Percentiles rank a stretch among this genome's conserved stretches.
phyloP scores from a whole-genome alignment of 2,329 filamentous ascomycete species.

The Geosmithia putterillii region DNA sequence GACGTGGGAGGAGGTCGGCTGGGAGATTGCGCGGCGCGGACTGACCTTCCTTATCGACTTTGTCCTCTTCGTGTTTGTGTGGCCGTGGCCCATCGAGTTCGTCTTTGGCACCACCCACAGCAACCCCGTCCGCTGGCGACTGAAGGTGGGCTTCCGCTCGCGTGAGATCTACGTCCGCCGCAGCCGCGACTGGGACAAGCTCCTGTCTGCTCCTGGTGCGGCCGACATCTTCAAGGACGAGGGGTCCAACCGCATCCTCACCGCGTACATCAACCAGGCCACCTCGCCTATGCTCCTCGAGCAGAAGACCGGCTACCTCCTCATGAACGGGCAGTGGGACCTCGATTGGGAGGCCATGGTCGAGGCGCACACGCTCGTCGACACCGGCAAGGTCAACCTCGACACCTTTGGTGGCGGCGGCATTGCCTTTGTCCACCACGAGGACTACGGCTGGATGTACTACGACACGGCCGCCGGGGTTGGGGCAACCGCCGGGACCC shows the following conservation, averaged over 20 bases:
- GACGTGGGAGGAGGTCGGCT: conserved; percentile 42
- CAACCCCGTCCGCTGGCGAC: conserved; percentile 63
- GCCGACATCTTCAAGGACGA: conserved; percentile 39
- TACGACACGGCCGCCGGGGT: conserved; percentile 49
- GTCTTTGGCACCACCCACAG: conserved; percentile 43
- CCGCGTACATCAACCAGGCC: conserved; percentile 52
- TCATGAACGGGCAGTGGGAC: conserved; percentile 79
- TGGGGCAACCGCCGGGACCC: conserved; percentile 10
- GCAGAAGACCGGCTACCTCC: conserved; percentile 76
- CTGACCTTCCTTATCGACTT: conserved; percentile 65
- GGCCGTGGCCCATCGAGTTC: conserved; percentile 65
- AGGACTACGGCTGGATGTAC: conserved; percentile 54
- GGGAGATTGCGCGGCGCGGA: conserved; percentile 46
- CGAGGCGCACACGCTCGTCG: conserved; percentile 55
- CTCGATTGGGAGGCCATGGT: conserved; percentile 78
- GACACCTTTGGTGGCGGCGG: conserved; percentile 62
- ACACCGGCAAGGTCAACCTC: conserved; percentile 44
- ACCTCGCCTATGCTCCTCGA: conserved; percentile 54
- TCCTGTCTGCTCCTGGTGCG: too few relatives aligned
- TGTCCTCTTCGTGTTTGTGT: conserved; percentile 51
- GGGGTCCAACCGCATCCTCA: conserved; percentile 44
- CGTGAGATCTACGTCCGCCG: conserved; percentile 72
- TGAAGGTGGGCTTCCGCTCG: conserved; percentile 61
- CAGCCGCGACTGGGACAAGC: conserved; percentile 59
- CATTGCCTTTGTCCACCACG: conserved; percentile 44